Evolutionary conservation across 164 flowering plant species (phyloP), one percentile per base, ranked within the genome.

Genomic region (Tetracentron sinense): DNA sequence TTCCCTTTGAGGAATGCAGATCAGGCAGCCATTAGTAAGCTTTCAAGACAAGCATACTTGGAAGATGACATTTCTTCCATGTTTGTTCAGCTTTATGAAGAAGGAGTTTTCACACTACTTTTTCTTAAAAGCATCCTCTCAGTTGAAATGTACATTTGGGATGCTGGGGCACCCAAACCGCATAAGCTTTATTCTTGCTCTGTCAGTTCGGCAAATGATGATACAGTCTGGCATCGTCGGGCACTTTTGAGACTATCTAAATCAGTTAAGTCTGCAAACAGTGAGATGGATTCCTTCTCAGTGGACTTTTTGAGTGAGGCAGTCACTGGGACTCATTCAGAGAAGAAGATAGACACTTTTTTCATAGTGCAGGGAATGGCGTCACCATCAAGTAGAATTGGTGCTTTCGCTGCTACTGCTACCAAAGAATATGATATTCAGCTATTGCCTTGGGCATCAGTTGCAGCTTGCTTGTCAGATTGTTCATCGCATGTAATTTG

Each of bases 401-500:
- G 87, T 67, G 71, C 81, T 65, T 90, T 93, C 78, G 89, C 96
- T 31, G 75, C 77, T 62, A 73, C 74, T 55, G 95, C 92, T 42
- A 82, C 86, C 16, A 89, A 86, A 77, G 95, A 93, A 65, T 89
- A 85, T 81, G 97, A 85, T 77, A 82, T 90, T 62, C 96, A 88
- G 58, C 77, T 93, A 53, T 73, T 93, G 60, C 97, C 98, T 47
- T 93, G 97, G 97, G 97, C 96, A 59, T 83, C 98, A 17, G 84
- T 90, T 72, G 98, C 98, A 57, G 97, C 92, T 10, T 93, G 98
- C 79, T 69, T 83, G 56, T 85, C 98, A 30, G 74, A 76, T 64
- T 71, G 73, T 61, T 62, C 77, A 50, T 29, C 75, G 1, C 64
- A 82, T 75, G 96, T 88, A 85, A 78, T 60, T 56, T 72, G 48